phyloP scores from a whole-genome alignment of 2,329 filamentous ascomycete genomes.

The Cladophialophora yegresii region DNA sequence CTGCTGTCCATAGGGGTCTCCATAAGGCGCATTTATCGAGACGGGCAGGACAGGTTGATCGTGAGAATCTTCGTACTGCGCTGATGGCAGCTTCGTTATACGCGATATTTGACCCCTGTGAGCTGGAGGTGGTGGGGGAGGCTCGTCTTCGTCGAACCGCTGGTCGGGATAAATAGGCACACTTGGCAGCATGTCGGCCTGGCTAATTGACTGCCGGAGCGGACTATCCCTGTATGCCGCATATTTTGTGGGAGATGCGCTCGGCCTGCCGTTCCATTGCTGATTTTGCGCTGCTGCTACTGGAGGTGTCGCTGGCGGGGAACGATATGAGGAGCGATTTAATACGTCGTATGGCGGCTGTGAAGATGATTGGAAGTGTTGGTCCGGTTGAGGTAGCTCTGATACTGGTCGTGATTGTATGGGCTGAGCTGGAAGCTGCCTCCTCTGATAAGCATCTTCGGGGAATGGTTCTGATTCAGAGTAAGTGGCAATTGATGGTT shows the following conservation, averaged over 20 bases:
- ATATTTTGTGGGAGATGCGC: slow-evolving; percentile 34
- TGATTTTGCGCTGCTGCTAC: slow-evolving; percentile 16
- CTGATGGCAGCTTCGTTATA: background rate
- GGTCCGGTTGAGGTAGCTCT: background rate
- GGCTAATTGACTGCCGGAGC: slow-evolving; percentile 38
- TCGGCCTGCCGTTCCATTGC: slow-evolving; percentile 30
- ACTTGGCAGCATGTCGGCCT: slow-evolving; percentile 33
- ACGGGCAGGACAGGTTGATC: slow-evolving; percentile 25
- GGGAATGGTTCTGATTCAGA: slow-evolving; percentile 7
- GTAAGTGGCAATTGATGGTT: slow-evolving; percentile 1
- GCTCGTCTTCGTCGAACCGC: slow-evolving; percentile 36
- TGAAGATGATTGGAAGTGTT: slow-evolving; percentile 5
- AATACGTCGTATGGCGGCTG: slow-evolving; percentile 14
- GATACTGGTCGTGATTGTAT: slow-evolving; percentile 56
- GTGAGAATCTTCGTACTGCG: slow-evolving; percentile 23
- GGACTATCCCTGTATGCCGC: slow-evolving; percentile 38
- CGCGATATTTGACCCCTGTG: slow-evolving; percentile 36
- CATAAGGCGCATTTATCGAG: slow-evolving; percentile 15
- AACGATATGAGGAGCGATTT: slow-evolving; percentile 21
- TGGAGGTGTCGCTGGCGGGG: slow-evolving; percentile 20
- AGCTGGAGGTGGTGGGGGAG: slow-evolving; percentile 42
- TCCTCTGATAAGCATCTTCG: slow-evolving; percentile 36
- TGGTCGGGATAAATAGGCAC: slow-evolving; percentile 26
- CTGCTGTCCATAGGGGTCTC: slow-evolving; percentile 28
- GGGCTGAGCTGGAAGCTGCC: slow-evolving; percentile 51